Evolutionary conservation across 768 basidiomycete species (phyloP).

Genomic region (Clavaria fumosa): DNA sequence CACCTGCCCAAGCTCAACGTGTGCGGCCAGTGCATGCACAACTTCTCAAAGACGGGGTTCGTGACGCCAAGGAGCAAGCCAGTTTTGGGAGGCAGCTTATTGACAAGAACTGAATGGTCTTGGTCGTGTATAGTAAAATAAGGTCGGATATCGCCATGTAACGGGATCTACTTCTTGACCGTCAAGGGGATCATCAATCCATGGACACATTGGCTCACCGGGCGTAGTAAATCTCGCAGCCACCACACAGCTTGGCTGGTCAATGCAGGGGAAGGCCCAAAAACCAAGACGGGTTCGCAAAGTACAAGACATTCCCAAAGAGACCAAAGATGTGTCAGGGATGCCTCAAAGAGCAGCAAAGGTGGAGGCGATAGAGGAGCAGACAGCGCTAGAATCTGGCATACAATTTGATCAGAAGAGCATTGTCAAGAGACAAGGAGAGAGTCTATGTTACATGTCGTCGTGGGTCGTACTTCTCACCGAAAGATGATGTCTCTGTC

Average conservation of each 20-base stretch:
- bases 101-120: conserved; percentile 64
- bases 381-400: conserved; percentile 56
- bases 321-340: conserved; percentile 57
- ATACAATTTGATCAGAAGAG: conserved; percentile 1
- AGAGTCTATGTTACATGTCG: conserved; percentile 25
- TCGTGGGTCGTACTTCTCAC: conserved; percentile 35
- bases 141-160: conserved; percentile 75
- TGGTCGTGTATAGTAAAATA: conserved; percentile 95
- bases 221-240: conserved; percentile 74
- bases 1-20: conserved; percentile 50
- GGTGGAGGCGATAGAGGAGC: conserved; percentile 44
- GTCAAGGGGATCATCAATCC: conserved; percentile 3
- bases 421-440: neutral
- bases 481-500: conserved; percentile 33
- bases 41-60: conserved; percentile 72
- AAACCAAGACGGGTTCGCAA: conserved; percentile 80
- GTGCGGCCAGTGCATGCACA: conserved; percentile 79
- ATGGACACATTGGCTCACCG: conserved; percentile 28
- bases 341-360: conserved; percentile 45
- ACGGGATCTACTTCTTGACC: conserved; percentile 59
- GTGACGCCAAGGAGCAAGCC: conserved; percentile 75
- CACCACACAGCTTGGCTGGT: conserved; percentile 89
- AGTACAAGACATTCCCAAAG: conserved; percentile 90
- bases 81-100: conserved; percentile 63
- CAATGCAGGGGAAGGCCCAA: conserved; percentile 60